Conservation (phyloP, 108 stramenopile species). For the Aurantiochytrium sp. region DNA sequence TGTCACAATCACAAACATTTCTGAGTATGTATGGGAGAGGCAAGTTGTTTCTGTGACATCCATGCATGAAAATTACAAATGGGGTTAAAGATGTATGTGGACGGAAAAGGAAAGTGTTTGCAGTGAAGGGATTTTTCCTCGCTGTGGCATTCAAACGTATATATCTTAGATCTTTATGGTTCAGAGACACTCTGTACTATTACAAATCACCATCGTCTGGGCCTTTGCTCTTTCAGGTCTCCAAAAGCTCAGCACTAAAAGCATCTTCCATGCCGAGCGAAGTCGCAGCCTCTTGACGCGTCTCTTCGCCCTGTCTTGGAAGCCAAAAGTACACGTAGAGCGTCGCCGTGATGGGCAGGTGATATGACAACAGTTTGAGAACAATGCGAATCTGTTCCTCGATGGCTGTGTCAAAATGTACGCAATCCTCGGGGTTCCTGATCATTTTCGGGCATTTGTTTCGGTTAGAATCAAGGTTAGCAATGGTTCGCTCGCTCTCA, state of each 20-base stretch:
- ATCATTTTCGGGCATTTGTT: no score
- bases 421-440: neutral
- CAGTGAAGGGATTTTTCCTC: no score
- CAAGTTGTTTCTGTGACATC: no score
- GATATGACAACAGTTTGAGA: neutral
- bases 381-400: neutral
- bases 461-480: neutral
- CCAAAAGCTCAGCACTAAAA: neutral
- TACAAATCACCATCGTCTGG: no score
- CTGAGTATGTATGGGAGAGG: no score
- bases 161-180: no score
- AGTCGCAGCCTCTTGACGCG: neutral
- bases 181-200: no score
- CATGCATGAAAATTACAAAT: no score
- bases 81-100: no score
- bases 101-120: no score
- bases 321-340: neutral
- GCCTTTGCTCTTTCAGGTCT: neutral
- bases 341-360: neutral
- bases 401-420: neutral
- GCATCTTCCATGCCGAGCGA: neutral
- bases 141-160: no score
- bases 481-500: neutral
- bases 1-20: no score
- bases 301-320: neutral